Conservation (phyloP, 2,329 filamentous ascomycete species). For the Botrytis tulipae region DNA sequence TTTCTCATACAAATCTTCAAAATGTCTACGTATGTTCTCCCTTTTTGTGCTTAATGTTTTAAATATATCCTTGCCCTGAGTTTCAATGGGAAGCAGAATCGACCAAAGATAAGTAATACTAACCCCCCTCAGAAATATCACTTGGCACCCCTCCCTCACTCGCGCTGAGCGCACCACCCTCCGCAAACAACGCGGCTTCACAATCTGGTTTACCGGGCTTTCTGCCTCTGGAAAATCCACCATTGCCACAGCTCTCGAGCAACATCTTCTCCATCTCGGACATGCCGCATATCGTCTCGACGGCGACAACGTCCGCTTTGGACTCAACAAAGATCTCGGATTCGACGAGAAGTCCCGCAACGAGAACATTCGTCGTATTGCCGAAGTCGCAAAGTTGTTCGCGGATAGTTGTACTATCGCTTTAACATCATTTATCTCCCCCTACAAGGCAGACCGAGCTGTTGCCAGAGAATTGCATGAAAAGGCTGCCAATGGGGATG, state of each 20-base stretch:
- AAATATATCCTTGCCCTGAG: background rate
- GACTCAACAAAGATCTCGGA: constrained; percentile 94
- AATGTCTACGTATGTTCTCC: constrained; percentile 19
- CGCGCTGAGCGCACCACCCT: constrained; percentile 71
- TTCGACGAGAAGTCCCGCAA: constrained; percentile 92
- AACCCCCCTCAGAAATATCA: constrained; percentile 70
- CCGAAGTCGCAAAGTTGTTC: constrained; percentile 90
- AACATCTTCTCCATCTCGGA: constrained; percentile 86
- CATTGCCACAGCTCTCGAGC: constrained; percentile 92
- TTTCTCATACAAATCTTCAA: background rate
- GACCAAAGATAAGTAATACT: background rate
- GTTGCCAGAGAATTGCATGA: constrained; percentile 79
- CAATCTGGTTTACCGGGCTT: constrained; percentile 96
- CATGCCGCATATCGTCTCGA: constrained; percentile 88
- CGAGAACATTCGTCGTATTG: constrained; percentile 96
- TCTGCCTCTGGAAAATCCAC: constrained; percentile 97
- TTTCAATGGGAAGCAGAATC: background rate
- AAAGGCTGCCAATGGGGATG: constrained; percentile 52
- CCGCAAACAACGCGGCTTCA: constrained; percentile 85
- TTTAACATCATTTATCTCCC: constrained; percentile 95
- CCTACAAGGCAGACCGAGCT: constrained; percentile 83
- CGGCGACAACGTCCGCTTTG: constrained; percentile 97
- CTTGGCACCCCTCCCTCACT: constrained; percentile 78
- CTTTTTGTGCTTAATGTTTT: background rate
- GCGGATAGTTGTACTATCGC: constrained; percentile 85